Evolutionary conservation across 257 asterid species (phyloP).

Genomic region (Cynanchum wilfordii): DNA sequence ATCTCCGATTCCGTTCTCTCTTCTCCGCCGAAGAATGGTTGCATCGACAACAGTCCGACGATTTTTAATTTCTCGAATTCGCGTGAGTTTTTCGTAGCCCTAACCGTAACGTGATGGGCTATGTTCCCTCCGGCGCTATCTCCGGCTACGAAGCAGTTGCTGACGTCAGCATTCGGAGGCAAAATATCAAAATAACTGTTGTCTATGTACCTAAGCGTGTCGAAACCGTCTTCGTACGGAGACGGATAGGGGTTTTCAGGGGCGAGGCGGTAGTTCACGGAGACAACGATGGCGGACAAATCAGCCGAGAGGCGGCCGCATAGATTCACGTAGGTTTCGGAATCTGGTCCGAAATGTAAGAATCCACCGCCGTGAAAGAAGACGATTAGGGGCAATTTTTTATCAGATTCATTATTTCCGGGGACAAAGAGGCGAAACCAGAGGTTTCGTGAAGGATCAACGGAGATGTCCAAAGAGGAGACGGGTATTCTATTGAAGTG

Average conservation of each 20-base stretch:
- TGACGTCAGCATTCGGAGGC: constrained; percentile 28
- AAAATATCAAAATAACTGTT: constrained; percentile 16
- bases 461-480: constrained; percentile 25
- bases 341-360: constrained; percentile 17
- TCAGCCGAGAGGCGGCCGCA: constrained; percentile 31
- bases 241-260: constrained; percentile 35
- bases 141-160: constrained; percentile 38
- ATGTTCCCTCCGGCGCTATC: constrained; percentile 51
- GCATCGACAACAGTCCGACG: constrained; percentile 25
- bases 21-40: constrained; percentile 47
- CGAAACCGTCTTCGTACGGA: constrained; percentile 37
- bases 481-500: constrained; percentile 14
- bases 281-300: constrained; percentile 31
- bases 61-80: constrained; percentile 22
- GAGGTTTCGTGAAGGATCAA: constrained; percentile 36
- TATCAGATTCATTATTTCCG: background rate
- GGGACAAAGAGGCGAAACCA: constrained; percentile 40
- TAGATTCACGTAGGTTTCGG: constrained; percentile 15
- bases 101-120: constrained; percentile 33
- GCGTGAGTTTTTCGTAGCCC: constrained; percentile 14
- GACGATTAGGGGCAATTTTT: constrained; percentile 29
- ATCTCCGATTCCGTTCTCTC: constrained; percentile 43
- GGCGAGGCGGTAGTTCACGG: constrained; percentile 39
- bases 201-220: constrained; percentile 35
- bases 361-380: constrained; percentile 50